Conservation (phyloP, 2,329 filamentous ascomycete genomes). For the Botryotinia globosa region DNA sequence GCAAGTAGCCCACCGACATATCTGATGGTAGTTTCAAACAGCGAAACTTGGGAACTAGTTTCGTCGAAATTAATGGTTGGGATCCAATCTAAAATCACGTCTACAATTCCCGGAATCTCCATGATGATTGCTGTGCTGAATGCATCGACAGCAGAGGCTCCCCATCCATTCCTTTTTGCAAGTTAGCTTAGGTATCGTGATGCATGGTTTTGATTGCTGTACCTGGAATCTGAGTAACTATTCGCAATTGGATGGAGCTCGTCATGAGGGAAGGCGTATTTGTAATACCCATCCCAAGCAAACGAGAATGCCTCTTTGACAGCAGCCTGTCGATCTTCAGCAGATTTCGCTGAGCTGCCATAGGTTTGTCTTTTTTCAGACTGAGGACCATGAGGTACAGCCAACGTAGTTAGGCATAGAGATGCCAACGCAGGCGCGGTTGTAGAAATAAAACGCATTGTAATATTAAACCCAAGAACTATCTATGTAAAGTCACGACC, state of each 20-base stretch:
- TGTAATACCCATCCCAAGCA: constrained; percentile 71
- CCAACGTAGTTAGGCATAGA: constrained; percentile 23
- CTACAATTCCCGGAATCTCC: constrained; percentile 63
- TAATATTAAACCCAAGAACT: constrained; percentile 16
- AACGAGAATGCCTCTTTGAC: constrained; percentile 67
- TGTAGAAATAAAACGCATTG: constrained; percentile 29
- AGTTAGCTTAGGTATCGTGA: constrained; percentile 22
- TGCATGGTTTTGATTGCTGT: constrained; percentile 31
- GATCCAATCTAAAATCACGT: constrained; percentile 69
- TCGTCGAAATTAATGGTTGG: constrained; percentile 66
- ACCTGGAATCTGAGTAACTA: constrained; percentile 66
- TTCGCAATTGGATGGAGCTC: constrained; percentile 69
- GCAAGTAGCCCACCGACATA: constrained; percentile 80
- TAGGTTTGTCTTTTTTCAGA: constrained; percentile 25
- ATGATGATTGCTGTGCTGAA: constrained; percentile 78
- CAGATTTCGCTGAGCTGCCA: constrained; percentile 20
- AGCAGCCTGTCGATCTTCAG: constrained; percentile 48
- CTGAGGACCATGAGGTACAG: constrained; percentile 26
- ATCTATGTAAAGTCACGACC: neutral
- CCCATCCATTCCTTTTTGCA: constrained; percentile 70
- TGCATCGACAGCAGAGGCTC: constrained; percentile 77
- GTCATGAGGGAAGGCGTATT: constrained; percentile 75
- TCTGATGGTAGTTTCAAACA: constrained; percentile 90
- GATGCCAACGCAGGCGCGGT: constrained; percentile 25
- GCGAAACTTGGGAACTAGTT: constrained; percentile 59